Base-by-base conservation (phyloP, 2,329 filamentous ascomycete genomes). In the Nothopassalora personata region DNA sequence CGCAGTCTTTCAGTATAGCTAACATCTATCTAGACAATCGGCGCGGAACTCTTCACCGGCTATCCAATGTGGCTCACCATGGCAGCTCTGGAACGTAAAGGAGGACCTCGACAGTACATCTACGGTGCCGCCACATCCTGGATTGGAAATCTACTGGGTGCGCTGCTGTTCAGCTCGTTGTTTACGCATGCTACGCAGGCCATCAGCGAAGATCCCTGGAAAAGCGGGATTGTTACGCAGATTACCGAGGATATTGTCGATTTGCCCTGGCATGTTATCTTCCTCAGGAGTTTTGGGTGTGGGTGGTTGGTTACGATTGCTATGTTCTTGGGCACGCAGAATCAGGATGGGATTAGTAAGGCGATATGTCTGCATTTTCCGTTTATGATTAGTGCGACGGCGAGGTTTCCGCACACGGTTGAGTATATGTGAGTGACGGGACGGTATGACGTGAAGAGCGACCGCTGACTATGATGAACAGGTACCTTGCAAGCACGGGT, bases 51-150 rank as follows among this genome's bases (percentile, higher is more conserved):
- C 31, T 71, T 65, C 46, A 71, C 69, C 9, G 68, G 68, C 1
- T 70, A 69, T 56, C 68, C 68, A 0, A 71, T 71, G 69, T 70
- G 68, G 68, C 62, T 66, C 27, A 50, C 63, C 11, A 68, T 70
- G 61, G 63, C 67, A 0, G 65, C 66, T 7, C 54, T 71, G 4
- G 60, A 66, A 28, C 57, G 67, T 1, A 59, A 65, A 45, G 67
- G 67, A 5, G 55, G 30, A 7, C 56, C 60, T 1, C 6, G 60
- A 19, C 55, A 67, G 45, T 69, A 70, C 50, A 8, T 69, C 7
- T 49, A 51, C 7, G 53, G 53, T 2, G 54, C 58, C 2, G 33
- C 65, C n/a, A 58, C 58, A 4, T 59, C 60, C 36, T 67, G 67
- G 63, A 15, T 59, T 3, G 65, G 68, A 6, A 70, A 70, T 53